Conservation (phyloP, 768 basidiomycete species). For the Neoboletus brunneissimus region DNA sequence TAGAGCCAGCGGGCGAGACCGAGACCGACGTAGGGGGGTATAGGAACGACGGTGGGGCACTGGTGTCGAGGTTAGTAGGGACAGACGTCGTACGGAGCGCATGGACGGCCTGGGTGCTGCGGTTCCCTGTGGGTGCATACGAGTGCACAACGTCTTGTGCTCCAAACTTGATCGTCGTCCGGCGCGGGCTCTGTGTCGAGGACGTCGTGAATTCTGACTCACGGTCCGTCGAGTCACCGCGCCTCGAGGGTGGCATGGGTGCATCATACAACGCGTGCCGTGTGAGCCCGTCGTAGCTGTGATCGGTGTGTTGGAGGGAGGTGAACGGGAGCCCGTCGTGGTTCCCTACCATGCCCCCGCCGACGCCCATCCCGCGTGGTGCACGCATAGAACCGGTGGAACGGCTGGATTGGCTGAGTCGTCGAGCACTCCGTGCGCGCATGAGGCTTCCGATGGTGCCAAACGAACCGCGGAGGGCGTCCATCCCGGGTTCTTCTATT, state of each 20-base stretch:
- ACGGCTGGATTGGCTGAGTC: conserved; percentile 48
- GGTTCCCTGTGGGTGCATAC: conserved; percentile 59
- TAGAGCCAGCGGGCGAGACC: neutral
- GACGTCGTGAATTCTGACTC: conserved; percentile 32
- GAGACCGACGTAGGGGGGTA: conserved; percentile 23
- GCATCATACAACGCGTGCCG: conserved; percentile 88
- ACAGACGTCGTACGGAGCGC: conserved; percentile 20
- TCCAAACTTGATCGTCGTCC: conserved; percentile 75
- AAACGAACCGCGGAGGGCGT: conserved; percentile 86
- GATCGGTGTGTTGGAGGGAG: conserved; percentile 29
- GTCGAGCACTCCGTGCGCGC: conserved; percentile 55
- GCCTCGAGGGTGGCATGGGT: conserved; percentile 55
- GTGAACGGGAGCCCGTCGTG: conserved; percentile 23
- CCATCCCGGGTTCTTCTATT: conserved; percentile 89
- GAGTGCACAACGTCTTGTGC: conserved; percentile 71
- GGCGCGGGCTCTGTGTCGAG: conserved; percentile 32
- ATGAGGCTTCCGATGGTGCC: conserved; percentile 92
- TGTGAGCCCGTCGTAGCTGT: conserved; percentile 51
- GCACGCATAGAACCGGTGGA: conserved; percentile 22
- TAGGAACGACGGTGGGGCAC: conserved; percentile 15
- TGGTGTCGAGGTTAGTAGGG: conserved; percentile 15
- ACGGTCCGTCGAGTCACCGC: conserved; percentile 38
- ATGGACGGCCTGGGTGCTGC: conserved; percentile 43
- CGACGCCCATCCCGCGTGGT: conserved; percentile 22
- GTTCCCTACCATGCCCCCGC: conserved; percentile 30